A percentile compares a stretch with the other conserved stretches of the same genome.
Evolutionary conservation across 2,329 filamentous ascomycete species (phyloP).

Genomic region (Corynespora cassiicola): DNA sequence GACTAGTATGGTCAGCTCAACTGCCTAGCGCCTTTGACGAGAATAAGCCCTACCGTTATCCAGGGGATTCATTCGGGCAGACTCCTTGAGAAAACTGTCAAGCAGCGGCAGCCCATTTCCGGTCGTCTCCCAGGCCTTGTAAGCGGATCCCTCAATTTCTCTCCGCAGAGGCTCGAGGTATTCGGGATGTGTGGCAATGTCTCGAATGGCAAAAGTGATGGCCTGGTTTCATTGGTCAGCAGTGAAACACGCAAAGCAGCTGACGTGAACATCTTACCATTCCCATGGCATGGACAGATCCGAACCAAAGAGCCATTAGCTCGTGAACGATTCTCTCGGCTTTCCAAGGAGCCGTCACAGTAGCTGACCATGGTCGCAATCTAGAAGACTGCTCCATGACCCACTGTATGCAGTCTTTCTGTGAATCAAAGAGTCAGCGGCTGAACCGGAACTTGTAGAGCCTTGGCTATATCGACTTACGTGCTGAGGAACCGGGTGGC

Average conservation of each 20-base stretch:
- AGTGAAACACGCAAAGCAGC: neutral
- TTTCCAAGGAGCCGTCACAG: conserved; percentile 37
- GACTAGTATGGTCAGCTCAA: conserved; percentile 7
- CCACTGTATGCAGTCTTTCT: conserved; percentile 41
- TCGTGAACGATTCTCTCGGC: conserved; percentile 32
- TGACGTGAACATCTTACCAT: conserved; percentile 26
- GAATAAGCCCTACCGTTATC: conserved; percentile 18
- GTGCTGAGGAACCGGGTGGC: conserved; percentile 14
- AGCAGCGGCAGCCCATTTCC: conserved; percentile 21
- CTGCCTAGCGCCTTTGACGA: no score
- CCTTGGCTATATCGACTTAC: conserved; percentile 5
- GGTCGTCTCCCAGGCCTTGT: conserved; percentile 15
- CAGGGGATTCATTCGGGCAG: conserved; percentile 21
- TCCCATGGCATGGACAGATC: conserved; percentile 35
- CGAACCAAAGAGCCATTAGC: conserved; percentile 45
- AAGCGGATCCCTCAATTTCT: conserved; percentile 13
- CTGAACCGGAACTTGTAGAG: no score
- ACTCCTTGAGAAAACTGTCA: conserved; percentile 30
- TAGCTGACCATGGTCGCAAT: no score
- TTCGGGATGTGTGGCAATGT: conserved; percentile 23
- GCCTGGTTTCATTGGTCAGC: conserved; percentile 1
- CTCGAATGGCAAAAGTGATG: conserved; percentile 21
- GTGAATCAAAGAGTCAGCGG: no score
- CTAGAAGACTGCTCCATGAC: no score
- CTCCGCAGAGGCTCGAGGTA: conserved; percentile 21